Evolutionary conservation across 164 flowering plant species (phyloP), one percentile per base, ranked within the genome.

Genomic region (Nymphaea thermarum): DNA sequence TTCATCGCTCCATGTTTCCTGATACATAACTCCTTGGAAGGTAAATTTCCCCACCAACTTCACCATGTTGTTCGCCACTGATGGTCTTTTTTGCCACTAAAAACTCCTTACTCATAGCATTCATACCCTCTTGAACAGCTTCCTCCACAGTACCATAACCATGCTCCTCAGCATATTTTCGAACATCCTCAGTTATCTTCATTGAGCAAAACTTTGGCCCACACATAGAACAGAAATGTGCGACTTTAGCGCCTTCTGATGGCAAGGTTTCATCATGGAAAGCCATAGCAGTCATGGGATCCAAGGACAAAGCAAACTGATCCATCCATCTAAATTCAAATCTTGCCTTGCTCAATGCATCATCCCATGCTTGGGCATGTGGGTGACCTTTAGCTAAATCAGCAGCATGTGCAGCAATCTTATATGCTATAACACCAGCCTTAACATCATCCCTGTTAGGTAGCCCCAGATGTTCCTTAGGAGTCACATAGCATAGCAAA

Each of bases 381-480:
- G 98, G 99, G 68, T 95, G 99, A 64, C 82, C 67, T 72, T 95
- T 95, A 42, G 99, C 98, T 72, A 95, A 72, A 77, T 95, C 99
- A 73, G 99, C 99, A 5, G 99, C 99, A 83, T 95, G 99, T 60
- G 99, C 99, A 70, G 99, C 97, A 61, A 95, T 92, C 83, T 92
- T 92, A 67, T 95, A 95, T 62, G 99, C 86, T 76, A 95, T 95
- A 12, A 95, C 99, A 5, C 99, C 99, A 71, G 98, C 84, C 79
- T 95, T 95, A 63, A 95, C 99, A 75, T 95, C 99, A 78, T 95
- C 99, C 70, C 98, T 73, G 53, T 95, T 87, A 65, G 99, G 99
- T 75, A 95, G 74, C 51, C 99, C 99, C 71, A 95, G 94, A 77
- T 95, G 99, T 68, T 95, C 99, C 71, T 95, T 95, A 67, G 99